These are phyloP conservation scores for Platismatia glauca DNA, from an alignment of 495 filamentous ascomycete species.

Conservation along the genomic window DNA sequence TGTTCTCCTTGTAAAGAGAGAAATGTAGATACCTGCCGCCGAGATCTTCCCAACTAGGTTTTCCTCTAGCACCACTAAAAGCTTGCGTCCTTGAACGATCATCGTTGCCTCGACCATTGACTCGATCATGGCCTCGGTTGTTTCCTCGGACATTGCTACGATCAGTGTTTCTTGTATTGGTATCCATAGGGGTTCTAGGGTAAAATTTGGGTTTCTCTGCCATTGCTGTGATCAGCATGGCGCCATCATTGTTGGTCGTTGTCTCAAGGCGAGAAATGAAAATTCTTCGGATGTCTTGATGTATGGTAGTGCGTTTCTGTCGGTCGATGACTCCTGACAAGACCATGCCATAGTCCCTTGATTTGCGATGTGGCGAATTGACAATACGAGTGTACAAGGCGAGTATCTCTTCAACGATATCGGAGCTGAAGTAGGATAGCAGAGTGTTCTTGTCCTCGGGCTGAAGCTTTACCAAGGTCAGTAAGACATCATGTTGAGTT, in stretches of 20 bases:
- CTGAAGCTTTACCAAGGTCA: slow-evolving; percentile 30
- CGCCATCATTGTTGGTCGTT: slow-evolving; percentile 46
- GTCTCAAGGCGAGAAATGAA: slow-evolving; percentile 62
- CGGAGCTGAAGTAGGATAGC: slow-evolving; percentile 36
- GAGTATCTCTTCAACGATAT: slow-evolving; percentile 34
- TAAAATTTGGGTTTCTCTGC: slow-evolving; percentile 34
- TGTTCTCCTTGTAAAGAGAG: slow-evolving; percentile 94
- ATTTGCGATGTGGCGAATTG: slow-evolving; percentile 32
- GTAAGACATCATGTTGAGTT: not conserved
- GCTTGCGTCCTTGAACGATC: not conserved
- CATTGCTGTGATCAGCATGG: slow-evolving; percentile 49
- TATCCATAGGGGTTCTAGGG: slow-evolving; percentile 14
- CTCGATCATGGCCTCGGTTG: slow-evolving; percentile 3
- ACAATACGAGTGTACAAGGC: slow-evolving; percentile 39
- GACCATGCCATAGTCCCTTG: slow-evolving; percentile 37
- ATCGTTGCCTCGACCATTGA: slow-evolving; percentile 27
- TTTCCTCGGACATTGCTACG: not conserved
- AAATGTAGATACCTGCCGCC: slow-evolving; percentile 84
- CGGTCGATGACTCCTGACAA: slow-evolving; percentile 45
- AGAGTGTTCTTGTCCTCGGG: slow-evolving; percentile 41
- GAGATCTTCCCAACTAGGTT: slow-evolving; percentile 49
- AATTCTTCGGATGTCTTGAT: slow-evolving; percentile 57
- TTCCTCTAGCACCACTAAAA: slow-evolving; percentile 10
- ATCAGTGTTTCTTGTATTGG: not conserved
- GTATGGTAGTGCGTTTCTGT: slow-evolving; percentile 52